Base-by-base conservation (phyloP, 2,329 filamentous ascomycete species). In the Alternaria conjuncta region DNA sequence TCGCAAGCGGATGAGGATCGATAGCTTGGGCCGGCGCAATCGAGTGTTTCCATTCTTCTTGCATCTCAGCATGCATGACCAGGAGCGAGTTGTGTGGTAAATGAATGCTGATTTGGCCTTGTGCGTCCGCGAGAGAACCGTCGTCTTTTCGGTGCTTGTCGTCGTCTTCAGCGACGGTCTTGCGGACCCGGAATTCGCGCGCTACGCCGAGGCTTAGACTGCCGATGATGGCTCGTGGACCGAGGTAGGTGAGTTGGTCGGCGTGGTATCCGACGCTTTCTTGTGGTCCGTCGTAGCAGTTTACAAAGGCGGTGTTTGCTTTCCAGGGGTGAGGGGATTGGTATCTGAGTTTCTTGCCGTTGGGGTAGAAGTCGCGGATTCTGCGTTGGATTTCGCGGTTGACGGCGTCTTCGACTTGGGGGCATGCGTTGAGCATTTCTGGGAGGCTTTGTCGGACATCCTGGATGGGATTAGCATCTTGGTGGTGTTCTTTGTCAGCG, bases 41-140 rank as follows among this genome's bases (percentile, higher is more conserved):
- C 69, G 88, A 87, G 79, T 99, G 96, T 79, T 97, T 98, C 94
- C 94, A 98, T 75, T 92, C 90, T 76, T 98, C 95, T 76, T 98
- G 95, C 93, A 97, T 98, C 76, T 97, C 93, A 1, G 95, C 94
- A 75, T 98, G 94, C 96, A 99, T 98, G 10, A 98, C 85, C 0
- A 99, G 85, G 0, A 98, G 86, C 0, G 93, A 96, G 78, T 98
- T 98, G 79, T 98, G 96, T 0, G 95, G 95, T 0, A 98, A 88
- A 71, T 97, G 93, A 46, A 98, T 96, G 1, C 93, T 89, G 62
- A 98, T 95, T 76, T 97, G 94, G 5, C 94, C 95, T 73, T 92
- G 88, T 0, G 86, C 85, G 67, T 96, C 90, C 2, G 86, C 83
- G 12, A 75, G 75, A 63, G 44, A 67, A 30, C 76, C 73, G 56